A percentile compares a stretch with the other conserved stretches of the same genome.
Evolutionary conservation across 345 rosid species (phyloP).

Genomic region (Acer saccharum): DNA sequence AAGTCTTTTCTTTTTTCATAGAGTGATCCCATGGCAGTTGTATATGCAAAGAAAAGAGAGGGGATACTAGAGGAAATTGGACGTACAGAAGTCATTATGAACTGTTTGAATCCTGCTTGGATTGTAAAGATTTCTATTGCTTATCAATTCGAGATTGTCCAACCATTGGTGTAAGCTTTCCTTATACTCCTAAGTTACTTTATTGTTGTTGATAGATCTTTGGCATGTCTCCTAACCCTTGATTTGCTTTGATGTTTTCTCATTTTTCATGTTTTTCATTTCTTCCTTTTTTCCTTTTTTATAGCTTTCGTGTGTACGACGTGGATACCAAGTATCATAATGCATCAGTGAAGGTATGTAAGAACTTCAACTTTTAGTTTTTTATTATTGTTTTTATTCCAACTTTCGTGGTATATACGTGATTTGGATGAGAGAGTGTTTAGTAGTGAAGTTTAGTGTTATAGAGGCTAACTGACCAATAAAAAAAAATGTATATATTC

Average conservation of each 20-base stretch:
- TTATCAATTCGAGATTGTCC: constrained; percentile 82
- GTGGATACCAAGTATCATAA: constrained; percentile 73
- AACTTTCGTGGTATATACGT: not conserved
- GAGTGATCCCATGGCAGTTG: constrained; percentile 91
- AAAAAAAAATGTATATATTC: not conserved
- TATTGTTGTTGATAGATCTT: not conserved
- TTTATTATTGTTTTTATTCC: constrained; percentile 10
- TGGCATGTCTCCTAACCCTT: not conserved
- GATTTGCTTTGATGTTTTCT: constrained; percentile 5
- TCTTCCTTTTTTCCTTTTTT: constrained; percentile 6
- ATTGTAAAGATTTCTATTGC: constrained; percentile 62
- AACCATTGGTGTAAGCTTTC: constrained; percentile 63
- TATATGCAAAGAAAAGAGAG: constrained; percentile 55
- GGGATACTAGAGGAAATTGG: constrained; percentile 81
- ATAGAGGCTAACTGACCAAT: not conserved
- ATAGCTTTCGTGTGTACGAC: constrained; percentile 73
- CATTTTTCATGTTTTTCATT: not conserved
- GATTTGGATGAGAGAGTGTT: not conserved
- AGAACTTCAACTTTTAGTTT: constrained; percentile 5
- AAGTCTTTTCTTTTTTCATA: constrained; percentile 29
- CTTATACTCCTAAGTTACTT: not conserved
- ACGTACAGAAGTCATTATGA: constrained; percentile 83
- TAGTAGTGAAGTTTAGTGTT: not conserved
- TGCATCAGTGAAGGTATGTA: constrained; percentile 65
- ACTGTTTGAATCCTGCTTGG: constrained; percentile 77